These are phyloP conservation scores for Beta macrorhiza DNA, from an alignment of 179 eudicot species.

Conservation along the genomic window DNA sequence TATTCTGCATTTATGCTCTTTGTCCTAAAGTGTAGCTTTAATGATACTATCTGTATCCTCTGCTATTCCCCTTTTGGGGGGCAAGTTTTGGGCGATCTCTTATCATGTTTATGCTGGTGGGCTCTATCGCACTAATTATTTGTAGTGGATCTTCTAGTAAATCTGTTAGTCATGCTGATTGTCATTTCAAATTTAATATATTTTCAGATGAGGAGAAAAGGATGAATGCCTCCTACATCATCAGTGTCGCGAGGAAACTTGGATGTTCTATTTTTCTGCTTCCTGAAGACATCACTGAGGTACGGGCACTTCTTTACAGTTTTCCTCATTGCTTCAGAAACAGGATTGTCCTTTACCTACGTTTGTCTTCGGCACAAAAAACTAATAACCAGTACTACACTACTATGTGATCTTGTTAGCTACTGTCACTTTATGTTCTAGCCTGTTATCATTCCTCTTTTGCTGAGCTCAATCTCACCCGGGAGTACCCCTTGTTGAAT, in stretches of 20 bases:
- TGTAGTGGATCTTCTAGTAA: background rate
- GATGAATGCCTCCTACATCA: constrained; percentile 95
- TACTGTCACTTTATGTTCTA: background rate
- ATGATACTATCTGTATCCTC: background rate
- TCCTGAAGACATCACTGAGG: constrained; percentile 96
- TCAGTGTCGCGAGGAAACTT: constrained; percentile 95
- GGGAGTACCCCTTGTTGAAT: too few species aligned
- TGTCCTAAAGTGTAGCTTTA: background rate
- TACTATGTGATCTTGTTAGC: background rate
- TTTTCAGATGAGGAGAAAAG: constrained; percentile 82
- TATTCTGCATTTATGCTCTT: too few species aligned
- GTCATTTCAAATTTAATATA: constrained; percentile 4
- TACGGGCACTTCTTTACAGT: constrained; percentile 20
- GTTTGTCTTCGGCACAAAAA: constrained; percentile 19
- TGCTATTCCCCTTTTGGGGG: background rate
- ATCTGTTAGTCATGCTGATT: background rate
- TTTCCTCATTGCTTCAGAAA: background rate
- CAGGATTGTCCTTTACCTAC: background rate
- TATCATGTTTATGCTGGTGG: constrained; percentile 22
- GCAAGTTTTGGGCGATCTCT: background rate
- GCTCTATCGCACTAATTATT: background rate
- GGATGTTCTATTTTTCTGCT: constrained; percentile 97
- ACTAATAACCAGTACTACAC: background rate
- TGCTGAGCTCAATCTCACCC: too few species aligned
- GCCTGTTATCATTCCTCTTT: background rate